A percentile compares a stretch with the other conserved stretches of the same genome.
These are phyloP conservation scores for Fusarium odoratissimum DNA, from an alignment of 2,329 filamentous ascomycete genomes.

Conservation along the genomic window DNA sequence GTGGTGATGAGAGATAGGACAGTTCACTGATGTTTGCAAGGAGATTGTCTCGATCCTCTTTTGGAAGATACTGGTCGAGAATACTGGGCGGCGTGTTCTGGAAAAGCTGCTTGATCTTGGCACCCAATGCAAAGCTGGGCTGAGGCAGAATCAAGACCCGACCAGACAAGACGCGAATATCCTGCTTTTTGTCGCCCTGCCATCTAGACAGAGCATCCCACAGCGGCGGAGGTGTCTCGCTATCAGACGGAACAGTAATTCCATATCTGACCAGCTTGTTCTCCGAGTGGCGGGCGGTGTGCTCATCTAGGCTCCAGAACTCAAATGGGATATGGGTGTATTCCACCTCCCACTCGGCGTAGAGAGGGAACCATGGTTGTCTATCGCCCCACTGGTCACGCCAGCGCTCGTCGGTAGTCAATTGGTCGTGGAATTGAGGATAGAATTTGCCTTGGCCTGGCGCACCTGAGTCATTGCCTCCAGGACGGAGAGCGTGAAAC, in stretches of 20 bases:
- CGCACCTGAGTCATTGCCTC: accelerated
- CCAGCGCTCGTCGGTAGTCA: not conserved
- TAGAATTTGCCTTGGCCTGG: not conserved
- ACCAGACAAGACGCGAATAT: slow-evolving; percentile 49
- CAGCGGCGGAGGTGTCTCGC: not conserved
- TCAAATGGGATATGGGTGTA: slow-evolving; percentile 54
- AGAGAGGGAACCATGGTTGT: slow-evolving; percentile 57
- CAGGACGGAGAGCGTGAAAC: not conserved
- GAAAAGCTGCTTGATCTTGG: slow-evolving; percentile 51
- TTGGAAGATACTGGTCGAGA: slow-evolving; percentile 21
- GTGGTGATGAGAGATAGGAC: slow-evolving; percentile 45
- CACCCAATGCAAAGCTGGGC: slow-evolving; percentile 49
- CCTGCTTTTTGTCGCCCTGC: not conserved
- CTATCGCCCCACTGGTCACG: slow-evolving; percentile 18
- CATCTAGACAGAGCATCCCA: not conserved
- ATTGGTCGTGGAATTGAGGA: slow-evolving; percentile 1
- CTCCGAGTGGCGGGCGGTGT: slow-evolving; percentile 22
- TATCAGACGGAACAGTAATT: not conserved
- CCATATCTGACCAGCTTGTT: not conserved
- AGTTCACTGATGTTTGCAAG: slow-evolving; percentile 14
- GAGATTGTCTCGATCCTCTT: slow-evolving; percentile 14
- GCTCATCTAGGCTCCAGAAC: slow-evolving; percentile 48
- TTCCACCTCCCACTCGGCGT: slow-evolving; percentile 57
- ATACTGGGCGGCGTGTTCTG: slow-evolving; percentile 40
- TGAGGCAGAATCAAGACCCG: slow-evolving; percentile 56